Conservation (phyloP, 805 yeast species). For the Candida coquimbonensis region DNA sequence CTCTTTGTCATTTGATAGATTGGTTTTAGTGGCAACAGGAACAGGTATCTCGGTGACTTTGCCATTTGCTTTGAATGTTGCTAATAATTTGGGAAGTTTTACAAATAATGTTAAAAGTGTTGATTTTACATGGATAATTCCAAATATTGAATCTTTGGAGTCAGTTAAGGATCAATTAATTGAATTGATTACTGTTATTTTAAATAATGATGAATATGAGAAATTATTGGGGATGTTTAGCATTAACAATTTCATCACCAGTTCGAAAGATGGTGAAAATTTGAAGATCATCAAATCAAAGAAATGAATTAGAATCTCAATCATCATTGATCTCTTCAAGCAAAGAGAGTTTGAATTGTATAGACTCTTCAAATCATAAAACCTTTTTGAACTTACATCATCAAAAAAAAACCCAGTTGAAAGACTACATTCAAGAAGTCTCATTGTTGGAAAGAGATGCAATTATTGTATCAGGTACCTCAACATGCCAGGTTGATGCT, state of each 20-base stretch:
- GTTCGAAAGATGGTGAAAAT: slow-evolving; percentile 12
- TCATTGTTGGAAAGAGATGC: slow-evolving; percentile 26
- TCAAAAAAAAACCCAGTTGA: slow-evolving; percentile 12
- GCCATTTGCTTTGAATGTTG: slow-evolving; percentile 32
- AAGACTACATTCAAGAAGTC: background rate
- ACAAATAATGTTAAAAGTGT: slow-evolving; percentile 23
- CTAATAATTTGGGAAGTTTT: slow-evolving; percentile 6
- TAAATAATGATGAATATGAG: background rate
- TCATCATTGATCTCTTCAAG: background rate
- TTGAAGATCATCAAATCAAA: background rate
- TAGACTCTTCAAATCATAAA: background rate
- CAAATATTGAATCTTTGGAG: slow-evolving; percentile 25
- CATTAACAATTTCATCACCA: slow-evolving; percentile 25
- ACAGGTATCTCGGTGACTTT: slow-evolving; percentile 45
- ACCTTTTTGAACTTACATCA: slow-evolving; percentile 2
- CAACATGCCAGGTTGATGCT: slow-evolving; percentile 30
- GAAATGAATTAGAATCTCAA: background rate
- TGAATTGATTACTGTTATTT: background rate
- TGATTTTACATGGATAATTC: slow-evolving; percentile 40
- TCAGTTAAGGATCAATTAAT: slow-evolving; percentile 37
- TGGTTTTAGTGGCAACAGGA: slow-evolving; percentile 39
- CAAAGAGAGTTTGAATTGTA: background rate
- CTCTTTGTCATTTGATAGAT: slow-evolving; percentile 35
- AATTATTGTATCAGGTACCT: slow-evolving; percentile 41
- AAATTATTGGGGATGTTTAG: slow-evolving; percentile 2